A percentile compares a stretch with the other conserved stretches of the same genome.
Evolutionary conservation across 768 basidiomycete genomes (phyloP).

Genomic region (Podaxis sp.): DNA sequence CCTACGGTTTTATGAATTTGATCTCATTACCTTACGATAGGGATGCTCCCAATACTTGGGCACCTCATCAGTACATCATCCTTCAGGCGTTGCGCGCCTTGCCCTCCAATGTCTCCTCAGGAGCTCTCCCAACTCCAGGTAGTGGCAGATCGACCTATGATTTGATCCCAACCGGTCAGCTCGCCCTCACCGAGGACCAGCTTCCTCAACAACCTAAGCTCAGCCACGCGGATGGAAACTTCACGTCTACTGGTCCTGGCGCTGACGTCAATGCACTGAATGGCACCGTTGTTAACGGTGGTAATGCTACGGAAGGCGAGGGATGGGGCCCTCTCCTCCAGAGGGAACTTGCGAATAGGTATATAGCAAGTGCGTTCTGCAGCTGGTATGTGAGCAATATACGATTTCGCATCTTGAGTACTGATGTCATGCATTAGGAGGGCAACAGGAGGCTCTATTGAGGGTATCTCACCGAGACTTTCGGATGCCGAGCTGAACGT

Average conservation of each 20-base stretch:
- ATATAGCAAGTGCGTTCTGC: constrained; percentile 79
- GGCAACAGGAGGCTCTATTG: constrained; percentile 86
- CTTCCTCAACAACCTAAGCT: constrained; percentile 66
- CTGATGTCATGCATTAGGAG: constrained; percentile 45
- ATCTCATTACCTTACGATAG: constrained; percentile 30
- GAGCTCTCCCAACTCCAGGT: constrained; percentile 49
- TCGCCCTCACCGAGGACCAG: constrained; percentile 68
- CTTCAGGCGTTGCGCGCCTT: constrained; percentile 76
- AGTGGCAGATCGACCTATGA: constrained; percentile 58
- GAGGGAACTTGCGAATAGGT: constrained; percentile 82
- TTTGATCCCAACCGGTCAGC: constrained; percentile 77
- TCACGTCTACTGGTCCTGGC: constrained; percentile 48
- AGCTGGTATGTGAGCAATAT: constrained; percentile 63
- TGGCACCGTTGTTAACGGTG: constrained; percentile 65
- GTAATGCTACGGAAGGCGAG: constrained; percentile 56
- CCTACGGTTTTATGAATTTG: neutral
- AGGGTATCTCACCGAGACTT: constrained; percentile 64
- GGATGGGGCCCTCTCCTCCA: constrained; percentile 65
- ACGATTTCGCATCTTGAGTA: neutral
- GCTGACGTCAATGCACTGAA: constrained; percentile 62
- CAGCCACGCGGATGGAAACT: constrained; percentile 33
- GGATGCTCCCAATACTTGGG: constrained; percentile 91
- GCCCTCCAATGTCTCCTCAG: constrained; percentile 67
- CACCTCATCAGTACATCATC: constrained; percentile 80
- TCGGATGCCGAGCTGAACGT: constrained; percentile 70